Evolutionary conservation across 2,329 filamentous ascomycete genomes (phyloP).

Genomic region (Alternaria sp.): DNA sequence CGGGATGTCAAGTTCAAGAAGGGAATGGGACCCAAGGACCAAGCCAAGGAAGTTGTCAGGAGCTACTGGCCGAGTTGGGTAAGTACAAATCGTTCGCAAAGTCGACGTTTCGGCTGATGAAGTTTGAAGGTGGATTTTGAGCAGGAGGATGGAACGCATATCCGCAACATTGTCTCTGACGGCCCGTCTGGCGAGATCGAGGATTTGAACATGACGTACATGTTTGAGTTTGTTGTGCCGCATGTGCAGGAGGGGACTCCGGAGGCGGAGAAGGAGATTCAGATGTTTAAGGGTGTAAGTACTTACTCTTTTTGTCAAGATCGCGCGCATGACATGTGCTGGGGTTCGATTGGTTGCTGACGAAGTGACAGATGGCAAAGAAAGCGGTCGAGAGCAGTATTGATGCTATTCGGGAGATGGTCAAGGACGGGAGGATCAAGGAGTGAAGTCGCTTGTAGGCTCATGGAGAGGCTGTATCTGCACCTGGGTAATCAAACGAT

Average conservation of each 20-base stretch:
- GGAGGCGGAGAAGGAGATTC: conserved; percentile 37
- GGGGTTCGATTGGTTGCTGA: conserved; percentile 1
- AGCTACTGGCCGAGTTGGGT: conserved; percentile 51
- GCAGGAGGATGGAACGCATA: conserved; percentile 51
- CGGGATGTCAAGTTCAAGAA: conserved; percentile 51
- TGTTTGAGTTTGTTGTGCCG: conserved; percentile 52
- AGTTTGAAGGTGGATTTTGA: conserved; percentile 53
- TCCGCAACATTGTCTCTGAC: conserved; percentile 54
- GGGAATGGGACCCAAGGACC: conserved; percentile 32
- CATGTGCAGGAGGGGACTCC: conserved; percentile 45
- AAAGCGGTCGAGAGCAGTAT: conserved; percentile 53
- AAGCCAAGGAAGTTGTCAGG: conserved; percentile 49
- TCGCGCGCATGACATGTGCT: not conserved
- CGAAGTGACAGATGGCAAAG: conserved; percentile 42
- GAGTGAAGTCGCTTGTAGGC: not conserved
- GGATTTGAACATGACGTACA: conserved; percentile 55
- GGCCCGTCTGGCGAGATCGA: conserved; percentile 40
- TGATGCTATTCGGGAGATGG: conserved; percentile 52
- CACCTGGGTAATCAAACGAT: not conserved
- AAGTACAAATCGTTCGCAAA: conserved; percentile 4
- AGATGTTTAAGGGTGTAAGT: conserved; percentile 34
- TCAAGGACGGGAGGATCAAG: conserved; percentile 43
- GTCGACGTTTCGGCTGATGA: not conserved
- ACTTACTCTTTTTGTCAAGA: not conserved
- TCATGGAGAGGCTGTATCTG: not conserved